Conservation (phyloP, 83 land plant species). For the Picea abies region DNA sequence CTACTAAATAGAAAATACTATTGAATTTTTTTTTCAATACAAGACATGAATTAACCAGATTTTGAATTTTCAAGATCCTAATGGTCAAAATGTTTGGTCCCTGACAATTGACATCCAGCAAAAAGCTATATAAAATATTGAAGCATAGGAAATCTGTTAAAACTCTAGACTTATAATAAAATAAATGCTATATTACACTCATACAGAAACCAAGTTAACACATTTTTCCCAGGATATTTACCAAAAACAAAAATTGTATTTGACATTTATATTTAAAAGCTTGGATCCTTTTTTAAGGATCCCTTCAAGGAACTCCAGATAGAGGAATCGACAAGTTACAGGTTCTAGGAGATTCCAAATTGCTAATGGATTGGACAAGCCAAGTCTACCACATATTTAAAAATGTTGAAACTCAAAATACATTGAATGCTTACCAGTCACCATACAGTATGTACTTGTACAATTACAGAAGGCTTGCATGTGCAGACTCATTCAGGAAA, state of each 20-base stretch:
- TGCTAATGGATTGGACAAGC: too few species aligned
- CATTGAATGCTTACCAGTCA: too few species aligned
- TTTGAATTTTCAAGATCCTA: too few species aligned
- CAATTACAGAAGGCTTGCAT: slow-evolving; percentile 50
- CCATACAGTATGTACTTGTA: background rate
- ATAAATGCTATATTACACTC: background rate
- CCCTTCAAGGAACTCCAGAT: too few species aligned
- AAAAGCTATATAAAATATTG: background rate
- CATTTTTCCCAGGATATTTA: background rate
- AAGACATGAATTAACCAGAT: too few species aligned
- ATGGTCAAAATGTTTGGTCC: too few species aligned
- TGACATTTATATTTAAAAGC: background rate
- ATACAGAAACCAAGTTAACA: background rate
- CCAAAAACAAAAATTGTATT: too few species aligned
- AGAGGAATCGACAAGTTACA: too few species aligned
- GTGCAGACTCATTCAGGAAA: slow-evolving; percentile 62
- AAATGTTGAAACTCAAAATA: slow-evolving; percentile 1
- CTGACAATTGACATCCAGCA: background rate
- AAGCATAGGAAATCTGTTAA: background rate
- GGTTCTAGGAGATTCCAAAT: too few species aligned
- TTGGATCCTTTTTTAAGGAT: too few species aligned
- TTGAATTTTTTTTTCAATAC: too few species aligned
- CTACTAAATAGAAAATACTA: too few species aligned
- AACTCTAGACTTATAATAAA: background rate
- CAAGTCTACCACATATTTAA: background rate